phyloP scores from a whole-genome alignment of 805 yeast genomes.

The Candida pseudoglaebosa region DNA sequence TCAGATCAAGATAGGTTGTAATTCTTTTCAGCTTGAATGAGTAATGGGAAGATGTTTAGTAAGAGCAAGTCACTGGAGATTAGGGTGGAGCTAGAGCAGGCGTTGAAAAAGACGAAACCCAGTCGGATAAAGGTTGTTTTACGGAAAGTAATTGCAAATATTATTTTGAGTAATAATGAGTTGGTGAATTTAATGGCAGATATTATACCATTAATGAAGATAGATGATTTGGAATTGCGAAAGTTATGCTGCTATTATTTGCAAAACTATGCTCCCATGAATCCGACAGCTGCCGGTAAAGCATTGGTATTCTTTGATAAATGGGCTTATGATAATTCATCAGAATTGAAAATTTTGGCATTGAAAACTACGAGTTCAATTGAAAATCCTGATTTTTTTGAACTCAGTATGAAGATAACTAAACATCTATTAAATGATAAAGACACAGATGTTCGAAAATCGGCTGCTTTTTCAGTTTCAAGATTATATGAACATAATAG shows the following conservation, averaged over 20 bases:
- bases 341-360: slow-evolving; percentile 55
- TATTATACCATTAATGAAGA: slow-evolving; percentile 47
- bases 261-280: slow-evolving; percentile 53
- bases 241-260: slow-evolving; percentile 68
- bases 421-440: slow-evolving; percentile 34
- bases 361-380: slow-evolving; percentile 62
- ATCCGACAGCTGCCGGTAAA: slow-evolving; percentile 50
- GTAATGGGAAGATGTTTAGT: slow-evolving; percentile 36
- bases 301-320: slow-evolving; percentile 53
- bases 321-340: slow-evolving; percentile 48
- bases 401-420: slow-evolving; percentile 42
- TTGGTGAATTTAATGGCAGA: slow-evolving; percentile 66
- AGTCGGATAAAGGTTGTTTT: slow-evolving; percentile 37
- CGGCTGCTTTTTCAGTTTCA: slow-evolving; percentile 68
- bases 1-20: no score
- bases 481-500: slow-evolving; percentile 58
- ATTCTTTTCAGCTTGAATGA: no score
- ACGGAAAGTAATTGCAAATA: slow-evolving; percentile 75
- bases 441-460: slow-evolving; percentile 60
- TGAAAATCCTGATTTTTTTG: slow-evolving; percentile 48
- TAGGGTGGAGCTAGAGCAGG: slow-evolving; percentile 40
- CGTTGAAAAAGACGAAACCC: slow-evolving; percentile 39
- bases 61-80: slow-evolving; percentile 38
- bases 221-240: slow-evolving; percentile 63
- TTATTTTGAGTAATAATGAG: slow-evolving; percentile 79